These are phyloP conservation scores for Arthrobotrys entomopaga DNA, from an alignment of 2,329 filamentous ascomycete genomes.

Conservation along the genomic window DNA sequence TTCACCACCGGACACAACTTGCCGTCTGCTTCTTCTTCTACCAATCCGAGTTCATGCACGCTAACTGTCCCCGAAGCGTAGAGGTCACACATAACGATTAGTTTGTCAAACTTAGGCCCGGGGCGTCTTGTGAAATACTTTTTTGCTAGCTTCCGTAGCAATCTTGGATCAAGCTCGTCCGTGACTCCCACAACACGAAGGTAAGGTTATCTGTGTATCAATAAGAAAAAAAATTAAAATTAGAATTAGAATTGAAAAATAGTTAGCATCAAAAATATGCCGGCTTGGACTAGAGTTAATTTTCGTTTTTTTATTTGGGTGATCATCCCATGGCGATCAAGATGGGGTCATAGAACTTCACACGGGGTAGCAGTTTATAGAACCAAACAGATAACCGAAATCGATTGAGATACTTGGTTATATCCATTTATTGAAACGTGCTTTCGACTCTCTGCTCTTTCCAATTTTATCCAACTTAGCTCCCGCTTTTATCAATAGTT, in stretches of 20 bases:
- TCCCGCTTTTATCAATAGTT: conserved; percentile 17
- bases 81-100: not conserved
- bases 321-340: too few relatives aligned
- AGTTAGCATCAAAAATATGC: not conserved
- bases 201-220: too few relatives aligned
- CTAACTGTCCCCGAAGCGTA: not conserved
- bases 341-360: not conserved
- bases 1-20: not conserved
- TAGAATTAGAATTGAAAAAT: not conserved
- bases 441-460: conserved; percentile 5
- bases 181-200: not conserved
- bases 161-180: not conserved
- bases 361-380: too few relatives aligned
- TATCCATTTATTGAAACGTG: conserved; percentile 9
- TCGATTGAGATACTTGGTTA: not conserved
- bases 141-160: not conserved
- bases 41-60: not conserved
- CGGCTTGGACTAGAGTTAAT: too few relatives aligned
- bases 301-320: too few relatives aligned
- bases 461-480: conserved; percentile 20
- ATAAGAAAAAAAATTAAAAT: not conserved
- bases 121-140: not conserved
- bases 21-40: not conserved
- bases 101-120: not conserved
- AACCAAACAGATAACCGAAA: too few relatives aligned